phyloP scores from a whole-genome alignment of 2,329 filamentous ascomycete species.

The Curvularia spicifera region DNA sequence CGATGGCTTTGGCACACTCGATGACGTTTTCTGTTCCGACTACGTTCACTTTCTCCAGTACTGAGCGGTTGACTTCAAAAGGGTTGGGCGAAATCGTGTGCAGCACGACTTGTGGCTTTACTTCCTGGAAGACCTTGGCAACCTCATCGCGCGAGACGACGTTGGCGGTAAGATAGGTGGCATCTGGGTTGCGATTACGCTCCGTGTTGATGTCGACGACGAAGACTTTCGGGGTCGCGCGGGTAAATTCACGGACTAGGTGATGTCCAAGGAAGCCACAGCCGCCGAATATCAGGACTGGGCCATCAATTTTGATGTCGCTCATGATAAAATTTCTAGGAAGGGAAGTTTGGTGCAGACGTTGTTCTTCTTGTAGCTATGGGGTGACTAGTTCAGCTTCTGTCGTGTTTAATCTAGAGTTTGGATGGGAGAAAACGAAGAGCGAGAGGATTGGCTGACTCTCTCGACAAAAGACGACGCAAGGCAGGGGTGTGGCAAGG shows the following conservation, averaged over 20 bases:
- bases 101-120: not conserved
- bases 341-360: too few species aligned
- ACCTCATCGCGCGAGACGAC: not conserved
- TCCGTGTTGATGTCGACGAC: constrained; percentile 1
- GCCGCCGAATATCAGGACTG: constrained; percentile 53
- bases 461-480: not conserved
- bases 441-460: not conserved
- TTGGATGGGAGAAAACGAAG: not conserved
- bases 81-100: constrained; percentile 1
- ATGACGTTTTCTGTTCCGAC: constrained; percentile 53
- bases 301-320: constrained; percentile 12
- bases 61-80: constrained; percentile 1
- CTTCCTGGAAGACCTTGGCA: not conserved
- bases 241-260: constrained; percentile 49
- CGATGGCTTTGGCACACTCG: constrained; percentile 50
- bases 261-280: constrained; percentile 57
- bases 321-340: not conserved
- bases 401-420: not conserved
- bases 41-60: constrained; percentile 51
- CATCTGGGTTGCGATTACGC: not conserved
- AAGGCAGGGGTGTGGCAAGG: not conserved
- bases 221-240: not conserved
- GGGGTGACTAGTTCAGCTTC: not conserved
- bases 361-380: not conserved
- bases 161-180: not conserved